A percentile compares a stretch with the other conserved stretches of the same genome.
phyloP scores from a whole-genome alignment of 2,329 filamentous ascomycete species.

The Penicillium crustosum region DNA sequence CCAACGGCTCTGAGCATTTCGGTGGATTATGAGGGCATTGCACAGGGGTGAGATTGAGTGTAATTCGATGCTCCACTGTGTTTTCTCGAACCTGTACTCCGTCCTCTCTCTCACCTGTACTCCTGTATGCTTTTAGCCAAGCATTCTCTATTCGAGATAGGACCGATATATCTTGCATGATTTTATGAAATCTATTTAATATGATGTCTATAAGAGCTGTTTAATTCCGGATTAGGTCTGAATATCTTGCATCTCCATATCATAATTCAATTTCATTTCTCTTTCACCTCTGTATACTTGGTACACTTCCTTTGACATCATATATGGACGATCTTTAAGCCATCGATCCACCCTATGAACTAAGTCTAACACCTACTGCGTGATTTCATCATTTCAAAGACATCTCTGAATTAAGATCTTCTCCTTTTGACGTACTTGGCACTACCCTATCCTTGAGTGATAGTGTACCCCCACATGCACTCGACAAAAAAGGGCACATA shows the following conservation, averaged over 20 bases:
- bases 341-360: conserved; percentile 11
- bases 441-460: background rate
- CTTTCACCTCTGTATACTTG: background rate
- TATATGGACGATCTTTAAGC: conserved; percentile 9
- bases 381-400: conserved; percentile 9
- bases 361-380: background rate
- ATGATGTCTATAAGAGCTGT: background rate
- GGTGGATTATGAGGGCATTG: background rate
- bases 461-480: background rate
- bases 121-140: conserved; percentile 1
- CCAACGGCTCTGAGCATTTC: background rate
- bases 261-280: background rate
- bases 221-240: background rate
- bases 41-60: background rate
- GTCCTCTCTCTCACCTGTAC: background rate
- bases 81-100: background rate
- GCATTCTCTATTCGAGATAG: conserved; percentile 10
- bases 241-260: background rate
- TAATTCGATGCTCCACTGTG: background rate
- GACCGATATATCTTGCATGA: background rate
- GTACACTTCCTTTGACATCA: conserved; percentile 8
- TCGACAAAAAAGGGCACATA: too few species aligned
- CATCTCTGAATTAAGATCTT: background rate
- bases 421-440: background rate
- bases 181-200: conserved; percentile 1